These are phyloP conservation scores for Helicostylum pulchrum DNA, from an alignment of 192 early-diverging fungal species.

Conservation along the genomic window DNA sequence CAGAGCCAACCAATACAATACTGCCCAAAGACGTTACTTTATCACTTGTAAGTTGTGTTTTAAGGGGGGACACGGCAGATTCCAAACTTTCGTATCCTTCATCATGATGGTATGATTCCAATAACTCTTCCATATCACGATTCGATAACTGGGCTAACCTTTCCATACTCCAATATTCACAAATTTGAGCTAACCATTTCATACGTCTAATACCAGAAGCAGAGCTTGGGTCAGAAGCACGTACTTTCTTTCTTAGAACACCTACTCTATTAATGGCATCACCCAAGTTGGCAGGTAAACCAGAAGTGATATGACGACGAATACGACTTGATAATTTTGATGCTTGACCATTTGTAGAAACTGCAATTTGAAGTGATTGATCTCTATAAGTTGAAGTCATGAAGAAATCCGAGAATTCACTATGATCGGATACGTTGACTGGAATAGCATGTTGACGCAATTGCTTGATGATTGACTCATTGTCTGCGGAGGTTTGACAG, in stretches of 20 bases:
- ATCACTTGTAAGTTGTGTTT: neutral
- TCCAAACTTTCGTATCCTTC: constrained; percentile 33
- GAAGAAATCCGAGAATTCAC: constrained; percentile 76
- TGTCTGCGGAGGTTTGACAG: constrained; percentile 31
- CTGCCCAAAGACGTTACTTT: constrained; percentile 28
- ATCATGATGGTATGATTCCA: constrained; percentile 41
- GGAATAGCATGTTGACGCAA: constrained; percentile 52
- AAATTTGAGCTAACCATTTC: constrained; percentile 52
- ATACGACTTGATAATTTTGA: constrained; percentile 65
- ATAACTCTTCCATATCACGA: constrained; percentile 43
- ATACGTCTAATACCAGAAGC: constrained; percentile 48
- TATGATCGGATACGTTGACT: constrained; percentile 74
- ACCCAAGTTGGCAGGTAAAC: constrained; percentile 59
- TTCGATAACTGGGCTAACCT: constrained; percentile 39
- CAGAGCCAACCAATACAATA: constrained; percentile 78
- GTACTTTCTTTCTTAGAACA: constrained; percentile 42
- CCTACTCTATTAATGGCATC: constrained; percentile 58
- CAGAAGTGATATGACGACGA: constrained; percentile 55
- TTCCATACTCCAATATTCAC: constrained; percentile 54
- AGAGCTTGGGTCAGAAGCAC: constrained; percentile 44
- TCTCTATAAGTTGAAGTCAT: constrained; percentile 74
- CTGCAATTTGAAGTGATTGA: constrained; percentile 69
- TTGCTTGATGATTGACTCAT: constrained; percentile 36
- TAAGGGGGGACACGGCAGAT: neutral
- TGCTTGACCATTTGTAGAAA: constrained; percentile 74